Evolutionary conservation across 176 grass and related monocot species (phyloP), one percentile per base, ranked within the genome.

Genomic region (Thinopyrum elongatum): DNA sequence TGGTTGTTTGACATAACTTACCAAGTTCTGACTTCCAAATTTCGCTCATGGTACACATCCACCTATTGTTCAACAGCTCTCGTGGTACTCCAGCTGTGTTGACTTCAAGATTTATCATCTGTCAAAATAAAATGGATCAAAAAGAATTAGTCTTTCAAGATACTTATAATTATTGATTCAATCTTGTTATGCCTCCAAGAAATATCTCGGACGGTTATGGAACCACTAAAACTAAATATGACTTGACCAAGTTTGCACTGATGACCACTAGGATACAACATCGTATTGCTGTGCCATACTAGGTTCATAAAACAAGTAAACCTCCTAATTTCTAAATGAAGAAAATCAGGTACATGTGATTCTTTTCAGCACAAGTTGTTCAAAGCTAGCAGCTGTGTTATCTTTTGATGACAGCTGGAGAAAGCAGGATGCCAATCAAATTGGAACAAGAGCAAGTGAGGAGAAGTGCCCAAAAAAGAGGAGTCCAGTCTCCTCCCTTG

Each of bases 1-100:
- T 77, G 63, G 34, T 61, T 81, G 53, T 76, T 81, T 89, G 15
- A 81, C 83, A 70, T 34, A 53, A 76, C 74, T 31, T 88, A 76
- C 70, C 78, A 35, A 81, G 49, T 61, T 85, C 44, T 36, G 61
- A 81, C 7, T 76, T 16, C 47, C 25, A 76, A 77, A 53, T 77
- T 38, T 53, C 10, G 70, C 69, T 80, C 58, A 67, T 34, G 14
- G 42, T 15, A 74, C 9, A 31, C 79, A 33, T 65, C 58, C 25
- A 71, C 49, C 22, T 72, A 46, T 28, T 74, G 57, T 89, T 80
- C 66, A 42, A 65, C 57, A 75, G 41, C 53, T 72, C 2, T 13
- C 36, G 22, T 19, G 22, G 55, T 66, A 62, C 4, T 79, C 75
- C 66, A 58, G 41, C 25, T 27, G 31, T 26, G 70, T 47, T 19